Base-by-base conservation (phyloP, 345 rosid species). In the Xanthoceras sorbifolium region DNA sequence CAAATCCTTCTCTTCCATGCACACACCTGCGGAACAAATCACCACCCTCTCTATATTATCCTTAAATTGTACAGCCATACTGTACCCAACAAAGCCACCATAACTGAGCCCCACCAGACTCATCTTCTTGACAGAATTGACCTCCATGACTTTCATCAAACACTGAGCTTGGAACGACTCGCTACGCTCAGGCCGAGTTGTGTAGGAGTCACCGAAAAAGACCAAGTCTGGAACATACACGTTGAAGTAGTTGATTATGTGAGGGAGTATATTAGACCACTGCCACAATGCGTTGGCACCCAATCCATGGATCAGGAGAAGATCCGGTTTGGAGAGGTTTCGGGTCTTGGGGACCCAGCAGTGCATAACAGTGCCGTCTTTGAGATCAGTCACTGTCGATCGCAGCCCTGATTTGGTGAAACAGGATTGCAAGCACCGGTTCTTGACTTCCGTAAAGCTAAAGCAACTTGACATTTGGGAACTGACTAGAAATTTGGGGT, bases 281-380 rank as follows among this genome's bases (percentile, higher is more conserved):
- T 91, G 94, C 98, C 98, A 94, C 69, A 92, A 42, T 69, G 94
- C 97, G 73, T 89, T 84, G 82, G 91, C 86, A 7, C 97, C 97
- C 0, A 94, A 77, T 1, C 97, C 97, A 69, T 94, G 97, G 86
- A 94, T 89, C 40, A 90, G 90, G 63, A 94, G 87, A 78, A 92
- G 94, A 73, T 91, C 79, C 3, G 90, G 92, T 73, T 86, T 85
- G 42, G 89, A 71, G 5, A 75, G 84, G 1, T 12, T 64, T 11
- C 64, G 82, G 78, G 63, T 79, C 40, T 80, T 83, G 71, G 98
- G 94, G 77, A 88, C 86, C 97, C 97, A 94, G 71, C 91, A 90
- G 82, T 94, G 95, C 75, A 94, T 84, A n/a, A 87, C 69, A 71
- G 96, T 94, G 73, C 94, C 93, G 50, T 91, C 96, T 54, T 84